A percentile compares a stretch with the other conserved stretches of the same genome.
Conservation (phyloP, 169 alveolate genomes). For the Eimeria brunetti region DNA sequence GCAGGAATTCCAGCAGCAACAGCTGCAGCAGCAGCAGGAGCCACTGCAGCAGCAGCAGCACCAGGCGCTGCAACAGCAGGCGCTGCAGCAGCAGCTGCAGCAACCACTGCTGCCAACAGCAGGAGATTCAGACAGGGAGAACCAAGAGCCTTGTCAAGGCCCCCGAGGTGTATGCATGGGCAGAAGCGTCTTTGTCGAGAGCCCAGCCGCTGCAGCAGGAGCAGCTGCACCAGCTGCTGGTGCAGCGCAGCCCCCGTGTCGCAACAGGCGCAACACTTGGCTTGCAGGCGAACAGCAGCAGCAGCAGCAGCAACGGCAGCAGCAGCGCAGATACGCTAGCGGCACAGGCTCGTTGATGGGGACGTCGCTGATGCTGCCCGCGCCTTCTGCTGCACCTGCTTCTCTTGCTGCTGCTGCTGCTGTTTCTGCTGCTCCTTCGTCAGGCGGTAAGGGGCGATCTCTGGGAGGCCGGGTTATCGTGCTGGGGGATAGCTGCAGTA, state of each 20-base stretch:
- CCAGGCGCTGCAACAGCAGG: background rate
- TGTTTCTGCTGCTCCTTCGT: slow-evolving; percentile 15
- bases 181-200: slow-evolving; percentile 49
- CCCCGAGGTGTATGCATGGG: background rate
- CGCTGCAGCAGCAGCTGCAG: background rate
- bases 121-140: background rate
- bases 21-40: background rate
- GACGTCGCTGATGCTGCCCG: background rate
- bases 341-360: background rate
- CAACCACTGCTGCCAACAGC: background rate
- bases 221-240: slow-evolving; percentile 20
- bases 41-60: background rate
- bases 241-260: slow-evolving; percentile 11
- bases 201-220: slow-evolving; percentile 2
- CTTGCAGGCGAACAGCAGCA: slow-evolving; percentile 3
- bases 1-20: background rate
- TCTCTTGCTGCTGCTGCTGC: slow-evolving; percentile 24
- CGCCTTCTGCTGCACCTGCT: slow-evolving; percentile 23
- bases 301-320: slow-evolving; percentile 16
- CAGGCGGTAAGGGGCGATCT: slow-evolving; percentile 31
- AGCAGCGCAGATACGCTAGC: background rate
- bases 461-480: background rate
- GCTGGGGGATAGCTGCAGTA: background rate
- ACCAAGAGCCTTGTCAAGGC: background rate
- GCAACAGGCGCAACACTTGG: background rate